Base-by-base conservation (phyloP, 352 stramenopile species). In the Globisporangium irregulare region DNA sequence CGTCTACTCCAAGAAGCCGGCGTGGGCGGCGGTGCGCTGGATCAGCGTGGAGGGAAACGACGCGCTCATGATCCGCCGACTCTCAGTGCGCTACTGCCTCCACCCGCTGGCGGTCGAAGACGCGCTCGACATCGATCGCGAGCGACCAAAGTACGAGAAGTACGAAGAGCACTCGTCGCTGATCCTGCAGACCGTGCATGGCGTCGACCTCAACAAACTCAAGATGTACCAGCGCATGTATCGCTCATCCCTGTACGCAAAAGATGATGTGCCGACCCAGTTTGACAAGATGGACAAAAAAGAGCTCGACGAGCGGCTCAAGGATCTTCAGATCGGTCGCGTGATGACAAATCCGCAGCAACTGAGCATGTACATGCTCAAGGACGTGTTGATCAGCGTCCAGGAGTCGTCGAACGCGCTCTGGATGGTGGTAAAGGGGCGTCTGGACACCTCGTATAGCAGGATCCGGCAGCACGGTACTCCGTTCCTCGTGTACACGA, bases 91-190 rank as follows among this genome's bases (percentile, higher is more conserved):
- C 24, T 93, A 97, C 59, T 83, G 86, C 24, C 60, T 97, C 43
- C 89, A 97, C 41, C 89, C 89, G 1, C 79, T 97, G 6, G 87
- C 89, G 1, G 83, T 97, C 14, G 87, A 97, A 70, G 88, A 97
- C 63, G 87, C 78, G 1, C 70, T 97, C 36, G 89, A 94, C 62
- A 71, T 93, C 0, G 87, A 92, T 57, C 76, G 84, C 4, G 84
- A 93, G 63, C 81, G 89, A 0, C 87, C 86, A 10, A 97, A 97
- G 70, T 93, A 92, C 64, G 89, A 97, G 34, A 78, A 86, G 29
- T 97, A 94, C 70, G 86, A 95, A 24, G 89, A 94, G 27, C 88
- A 97, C 64, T 87, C 84, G 50, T 91, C 81, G 4, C 62, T 97
- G 41, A 78, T 95, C 38, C 71, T 95, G 20, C 83, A 92, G 66